phyloP scores from a whole-genome alignment of 306 rosid species.

The Citrullus amarus region DNA sequence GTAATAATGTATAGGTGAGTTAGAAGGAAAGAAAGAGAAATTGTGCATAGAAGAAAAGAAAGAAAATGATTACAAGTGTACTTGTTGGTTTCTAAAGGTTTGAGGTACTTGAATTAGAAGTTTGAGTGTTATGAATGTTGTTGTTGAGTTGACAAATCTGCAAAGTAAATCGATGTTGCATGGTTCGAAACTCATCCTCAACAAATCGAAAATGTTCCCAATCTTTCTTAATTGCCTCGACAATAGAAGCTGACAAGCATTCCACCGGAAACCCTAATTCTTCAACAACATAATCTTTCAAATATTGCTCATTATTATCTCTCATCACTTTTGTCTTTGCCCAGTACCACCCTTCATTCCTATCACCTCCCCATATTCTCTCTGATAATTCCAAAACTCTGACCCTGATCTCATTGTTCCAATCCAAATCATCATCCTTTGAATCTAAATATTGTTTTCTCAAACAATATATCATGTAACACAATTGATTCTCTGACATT shows the following conservation, averaged over 20 bases:
- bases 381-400: background rate
- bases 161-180: background rate
- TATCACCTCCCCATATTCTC: background rate
- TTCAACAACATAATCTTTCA: background rate
- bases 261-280: background rate
- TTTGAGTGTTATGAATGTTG: background rate
- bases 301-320: background rate
- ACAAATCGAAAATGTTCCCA: background rate
- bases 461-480: background rate
- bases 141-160: background rate
- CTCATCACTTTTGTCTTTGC: background rate
- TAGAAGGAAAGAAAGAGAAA: too few species aligned
- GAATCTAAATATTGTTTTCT: background rate
- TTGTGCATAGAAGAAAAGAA: too few species aligned
- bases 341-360: background rate
- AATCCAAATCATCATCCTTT: too few species aligned
- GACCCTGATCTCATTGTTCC: background rate
- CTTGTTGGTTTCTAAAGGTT: too few species aligned
- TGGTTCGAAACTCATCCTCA: background rate
- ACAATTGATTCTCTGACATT: background rate
- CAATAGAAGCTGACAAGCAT: background rate
- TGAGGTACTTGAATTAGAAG: too few species aligned
- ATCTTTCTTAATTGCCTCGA: background rate
- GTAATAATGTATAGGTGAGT: too few species aligned
- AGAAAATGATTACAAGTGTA: too few species aligned